phyloP scores from a whole-genome alignment of 1,139 yeast genomes.

The Candida sp. region DNA sequence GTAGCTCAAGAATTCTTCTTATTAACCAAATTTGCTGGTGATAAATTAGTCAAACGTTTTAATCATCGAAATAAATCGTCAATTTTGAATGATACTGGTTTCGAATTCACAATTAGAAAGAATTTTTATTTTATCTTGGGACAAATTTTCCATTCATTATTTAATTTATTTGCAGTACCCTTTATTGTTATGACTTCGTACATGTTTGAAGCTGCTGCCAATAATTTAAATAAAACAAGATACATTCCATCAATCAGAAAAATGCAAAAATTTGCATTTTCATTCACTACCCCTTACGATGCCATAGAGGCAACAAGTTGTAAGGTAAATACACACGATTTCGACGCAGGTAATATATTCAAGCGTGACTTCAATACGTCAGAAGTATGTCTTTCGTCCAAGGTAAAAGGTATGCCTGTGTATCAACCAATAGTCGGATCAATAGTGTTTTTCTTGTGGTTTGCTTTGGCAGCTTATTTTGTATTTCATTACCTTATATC shows the following conservation, averaged over 20 bases:
- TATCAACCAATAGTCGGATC: constrained; percentile 19
- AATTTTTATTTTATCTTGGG: constrained; percentile 29
- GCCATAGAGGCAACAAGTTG: not conserved
- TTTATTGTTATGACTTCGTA: constrained; percentile 41
- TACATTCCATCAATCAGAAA: constrained; percentile 13
- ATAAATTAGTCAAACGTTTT: constrained; percentile 10
- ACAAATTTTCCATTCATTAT: constrained; percentile 25
- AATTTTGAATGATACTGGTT: constrained; percentile 3
- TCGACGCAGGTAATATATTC: constrained; percentile 1
- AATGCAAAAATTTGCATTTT: constrained; percentile 22
- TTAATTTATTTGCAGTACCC: constrained; percentile 41
- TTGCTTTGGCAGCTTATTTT: constrained; percentile 26
- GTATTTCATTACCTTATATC: constrained; percentile 25
- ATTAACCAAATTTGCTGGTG: constrained; percentile 13
- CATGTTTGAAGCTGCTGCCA: constrained; percentile 25
- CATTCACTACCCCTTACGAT: constrained; percentile 23
- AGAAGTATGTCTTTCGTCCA: not conserved
- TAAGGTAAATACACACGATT: constrained; percentile 1
- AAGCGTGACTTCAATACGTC: not conserved
- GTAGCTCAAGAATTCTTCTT: constrained; percentile 20
- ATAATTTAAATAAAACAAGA: constrained; percentile 6
- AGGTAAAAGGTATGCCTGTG: not conserved
- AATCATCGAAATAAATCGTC: constrained; percentile 2
- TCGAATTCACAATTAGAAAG: constrained; percentile 13
- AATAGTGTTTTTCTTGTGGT: constrained; percentile 33